These are phyloP conservation scores for Kwoniella sp. DNA, from an alignment of 768 basidiomycete species.

Conservation along the genomic window DNA sequence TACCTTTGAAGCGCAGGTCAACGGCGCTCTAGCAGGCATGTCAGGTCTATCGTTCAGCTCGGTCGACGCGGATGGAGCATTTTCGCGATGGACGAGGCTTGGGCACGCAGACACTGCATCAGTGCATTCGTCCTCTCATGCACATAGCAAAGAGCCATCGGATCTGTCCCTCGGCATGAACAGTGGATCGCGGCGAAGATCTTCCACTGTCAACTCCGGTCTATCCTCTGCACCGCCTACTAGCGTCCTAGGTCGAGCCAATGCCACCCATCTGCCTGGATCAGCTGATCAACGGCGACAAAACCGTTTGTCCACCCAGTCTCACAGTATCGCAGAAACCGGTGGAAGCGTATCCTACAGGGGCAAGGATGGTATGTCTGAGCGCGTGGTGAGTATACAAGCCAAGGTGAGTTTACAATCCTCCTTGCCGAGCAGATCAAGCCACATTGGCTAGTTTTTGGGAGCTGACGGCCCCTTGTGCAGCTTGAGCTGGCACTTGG, in stretches of 20 bases:
- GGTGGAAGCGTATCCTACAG: slow-evolving; percentile 17
- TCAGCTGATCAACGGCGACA: not conserved
- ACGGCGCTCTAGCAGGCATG: slow-evolving; percentile 26
- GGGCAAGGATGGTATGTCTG: slow-evolving; percentile 79
- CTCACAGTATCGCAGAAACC: slow-evolving; percentile 5
- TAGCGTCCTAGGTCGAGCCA: slow-evolving; percentile 5
- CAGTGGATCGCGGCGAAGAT: no score
- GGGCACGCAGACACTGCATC: no score
- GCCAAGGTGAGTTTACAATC: slow-evolving; percentile 67
- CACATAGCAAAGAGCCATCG: no score
- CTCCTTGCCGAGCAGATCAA: not conserved
- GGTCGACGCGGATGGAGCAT: not conserved
- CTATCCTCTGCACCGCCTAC: not conserved
- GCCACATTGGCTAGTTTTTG: not conserved
- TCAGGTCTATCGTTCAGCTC: no score
- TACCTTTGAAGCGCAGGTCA: slow-evolving; percentile 41
- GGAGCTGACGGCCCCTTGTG: not conserved
- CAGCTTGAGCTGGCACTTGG: slow-evolving; percentile 9
- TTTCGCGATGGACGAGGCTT: not conserved
- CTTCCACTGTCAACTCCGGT: slow-evolving; percentile 1
- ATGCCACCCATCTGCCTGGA: not conserved
- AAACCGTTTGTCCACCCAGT: no score
- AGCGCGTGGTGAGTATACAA: slow-evolving; percentile 83
- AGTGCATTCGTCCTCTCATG: no score
- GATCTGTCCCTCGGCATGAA: no score